Percentiles rank a stretch among this genome's conserved stretches.
These are phyloP conservation scores for Mycena leptocephala DNA, from an alignment of 768 basidiomycete genomes.

Conservation along the genomic window DNA sequence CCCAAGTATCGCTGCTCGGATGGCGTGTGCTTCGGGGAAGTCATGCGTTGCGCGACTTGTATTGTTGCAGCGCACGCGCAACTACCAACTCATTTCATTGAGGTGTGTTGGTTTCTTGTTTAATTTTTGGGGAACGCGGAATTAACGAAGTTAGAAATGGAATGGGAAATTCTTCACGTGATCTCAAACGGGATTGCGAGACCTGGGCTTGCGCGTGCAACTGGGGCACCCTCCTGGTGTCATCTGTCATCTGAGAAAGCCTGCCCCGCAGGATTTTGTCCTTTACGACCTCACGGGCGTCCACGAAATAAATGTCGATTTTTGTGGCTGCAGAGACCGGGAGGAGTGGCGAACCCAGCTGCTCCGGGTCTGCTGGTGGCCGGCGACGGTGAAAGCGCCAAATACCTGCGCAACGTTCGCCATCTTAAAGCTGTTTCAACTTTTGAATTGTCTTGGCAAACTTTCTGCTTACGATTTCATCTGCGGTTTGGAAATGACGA, in stretches of 20 bases:
- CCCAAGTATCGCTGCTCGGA: neutral
- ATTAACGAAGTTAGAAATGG: neutral
- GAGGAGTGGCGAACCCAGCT: conserved; percentile 10
- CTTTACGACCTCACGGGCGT: too few species aligned
- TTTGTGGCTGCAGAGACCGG: conserved; percentile 25
- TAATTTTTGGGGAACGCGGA: too few species aligned
- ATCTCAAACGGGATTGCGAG: neutral
- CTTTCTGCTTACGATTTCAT: conserved; percentile 26
- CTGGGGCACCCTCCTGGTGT: too few species aligned
- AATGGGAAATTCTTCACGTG: neutral
- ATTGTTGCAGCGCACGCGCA: neutral
- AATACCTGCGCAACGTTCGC: conserved; percentile 27
- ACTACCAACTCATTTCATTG: conserved; percentile 7
- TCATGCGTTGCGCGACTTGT: neutral
- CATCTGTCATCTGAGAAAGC: too few species aligned
- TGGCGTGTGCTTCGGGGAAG: neutral
- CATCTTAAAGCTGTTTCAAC: conserved; percentile 24
- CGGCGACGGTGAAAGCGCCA: conserved; percentile 16
- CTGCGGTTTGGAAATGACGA: neutral
- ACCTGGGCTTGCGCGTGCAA: conserved; percentile 29
- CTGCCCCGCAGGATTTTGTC: too few species aligned
- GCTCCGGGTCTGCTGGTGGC: conserved; percentile 28
- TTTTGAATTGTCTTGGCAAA: conserved; percentile 29
- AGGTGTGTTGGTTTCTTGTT: neutral
- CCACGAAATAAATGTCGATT: too few species aligned